Base-by-base conservation (phyloP, 2,329 filamentous ascomycete species). In the Aspergillus tubingensis region DNA sequence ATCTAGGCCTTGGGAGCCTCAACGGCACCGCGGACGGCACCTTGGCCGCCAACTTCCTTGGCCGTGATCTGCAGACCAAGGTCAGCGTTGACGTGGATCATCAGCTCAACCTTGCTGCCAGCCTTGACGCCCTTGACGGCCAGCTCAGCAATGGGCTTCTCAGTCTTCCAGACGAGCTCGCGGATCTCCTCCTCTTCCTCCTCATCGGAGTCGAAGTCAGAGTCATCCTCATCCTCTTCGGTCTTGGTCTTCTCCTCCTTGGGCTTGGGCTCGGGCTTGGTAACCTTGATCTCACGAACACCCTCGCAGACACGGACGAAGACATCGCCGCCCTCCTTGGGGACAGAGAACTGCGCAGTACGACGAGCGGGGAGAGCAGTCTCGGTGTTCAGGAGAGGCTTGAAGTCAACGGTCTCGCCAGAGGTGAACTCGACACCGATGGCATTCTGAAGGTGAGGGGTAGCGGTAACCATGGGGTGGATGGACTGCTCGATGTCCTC, bases 401-500 rank as follows among this genome's bases (percentile, higher is more conserved):
- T 87, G 81, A 98, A 97, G 62, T 86, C 81, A 65, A 91, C 88
- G 61, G 86, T 83, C 47, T 79, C 79, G 52, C 83, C 83, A 52
- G 88, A 71, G 49, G 86, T 80, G 68, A 88, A 86, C 65, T 96
- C 84, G 56, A 98, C 90, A 75, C 95, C 95, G 65, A 99, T 91
- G 64, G 94, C 91, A 74, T 93, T 90, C 69, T 87, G 84, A 65
- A 96, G 88, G 81, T 99, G 95, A 70, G 92, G 92, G 55, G 96
- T 92, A 15, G 93, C 94, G 36, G 94, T 97, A 65, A 99, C 92
- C 74, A 92, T 91, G 55, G 95, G 89, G 82, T 99, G 94, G 51
- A 92, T 96, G 64, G 91, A 96, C 83, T 97, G 93, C 76, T 96
- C 91, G 69, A 99, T 96, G 74, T 98, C 94, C 67, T 92, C 88